phyloP scores from a whole-genome alignment of 2,329 filamentous ascomycete genomes.

The Cladophialophora exuberans region DNA sequence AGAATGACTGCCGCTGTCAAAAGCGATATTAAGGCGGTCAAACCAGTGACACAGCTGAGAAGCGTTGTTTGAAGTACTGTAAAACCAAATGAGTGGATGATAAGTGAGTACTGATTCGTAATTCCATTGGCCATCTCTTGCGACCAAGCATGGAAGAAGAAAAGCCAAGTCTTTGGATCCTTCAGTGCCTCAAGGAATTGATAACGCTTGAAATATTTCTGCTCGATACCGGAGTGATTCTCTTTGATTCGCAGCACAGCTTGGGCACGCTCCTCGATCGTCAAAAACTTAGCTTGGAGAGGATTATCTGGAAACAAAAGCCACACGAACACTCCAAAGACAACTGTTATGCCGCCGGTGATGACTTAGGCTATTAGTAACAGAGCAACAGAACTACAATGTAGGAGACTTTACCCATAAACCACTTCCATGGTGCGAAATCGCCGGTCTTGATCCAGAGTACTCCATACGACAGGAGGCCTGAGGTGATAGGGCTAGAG shows the following conservation, averaged over 20 bases:
- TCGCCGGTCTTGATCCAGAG: slow-evolving; percentile 22
- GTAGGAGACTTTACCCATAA: slow-evolving; percentile 49
- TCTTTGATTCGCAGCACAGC: slow-evolving; percentile 28
- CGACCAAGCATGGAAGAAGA: slow-evolving; percentile 41
- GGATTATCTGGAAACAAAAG: slow-evolving; percentile 20
- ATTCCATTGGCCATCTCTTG: slow-evolving; percentile 46
- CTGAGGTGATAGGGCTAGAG: slow-evolving; percentile 19
- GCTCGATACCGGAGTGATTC: slow-evolving; percentile 52
- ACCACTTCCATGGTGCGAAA: slow-evolving; percentile 35
- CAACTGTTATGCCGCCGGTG: slow-evolving; percentile 18
- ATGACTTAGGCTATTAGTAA: slow-evolving; percentile 22
- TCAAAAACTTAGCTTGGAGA: slow-evolving; percentile 18
- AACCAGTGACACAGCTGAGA: slow-evolving; percentile 43
- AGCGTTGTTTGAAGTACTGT: slow-evolving; percentile 58
- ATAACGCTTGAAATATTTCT: slow-evolving; percentile 52
- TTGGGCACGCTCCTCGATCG: slow-evolving; percentile 24
- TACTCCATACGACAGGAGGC: slow-evolving; percentile 17
- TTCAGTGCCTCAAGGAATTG: slow-evolving; percentile 52
- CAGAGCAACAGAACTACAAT: slow-evolving; percentile 38
- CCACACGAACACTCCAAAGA: slow-evolving; percentile 15
- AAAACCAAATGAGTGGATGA: slow-evolving; percentile 52
- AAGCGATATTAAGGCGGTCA: slow-evolving; percentile 36
- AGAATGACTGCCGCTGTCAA: slow-evolving; percentile 37
- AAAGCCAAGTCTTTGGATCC: slow-evolving; percentile 50
- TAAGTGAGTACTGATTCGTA: slow-evolving; percentile 49